These are phyloP conservation scores for Oryza officinalis DNA, from an alignment of 176 grass and related monocot species.

Conservation along the genomic window DNA sequence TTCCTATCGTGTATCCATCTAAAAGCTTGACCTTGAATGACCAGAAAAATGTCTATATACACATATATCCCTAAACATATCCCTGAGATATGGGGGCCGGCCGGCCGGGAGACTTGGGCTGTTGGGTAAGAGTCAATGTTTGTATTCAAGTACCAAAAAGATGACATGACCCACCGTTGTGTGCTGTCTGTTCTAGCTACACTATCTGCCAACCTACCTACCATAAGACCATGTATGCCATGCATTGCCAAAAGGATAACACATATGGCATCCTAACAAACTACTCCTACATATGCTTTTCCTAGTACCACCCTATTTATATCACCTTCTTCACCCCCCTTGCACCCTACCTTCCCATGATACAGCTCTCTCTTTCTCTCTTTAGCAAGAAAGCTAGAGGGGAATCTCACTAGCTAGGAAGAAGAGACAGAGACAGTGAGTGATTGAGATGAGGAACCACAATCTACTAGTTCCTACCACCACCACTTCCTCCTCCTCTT, in stretches of 20 bases:
- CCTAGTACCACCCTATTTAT: constrained; percentile 60
- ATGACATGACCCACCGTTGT: constrained; percentile 72
- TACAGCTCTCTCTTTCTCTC: background rate
- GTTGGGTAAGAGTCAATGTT: constrained; percentile 57
- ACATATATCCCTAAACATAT: background rate
- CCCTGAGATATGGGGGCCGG: constrained; percentile 18
- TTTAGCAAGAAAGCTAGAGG: constrained; percentile 39
- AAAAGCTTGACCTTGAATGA: constrained; percentile 18
- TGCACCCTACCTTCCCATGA: constrained; percentile 33
- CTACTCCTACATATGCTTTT: constrained; percentile 38
- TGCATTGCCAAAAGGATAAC: constrained; percentile 55
- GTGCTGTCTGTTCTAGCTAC: constrained; percentile 59
- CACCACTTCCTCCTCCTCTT: constrained; percentile 29
- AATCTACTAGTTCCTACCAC: constrained; percentile 52
- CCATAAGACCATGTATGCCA: constrained; percentile 43
- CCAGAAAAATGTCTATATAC: background rate
- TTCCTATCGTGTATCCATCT: constrained; percentile 22
- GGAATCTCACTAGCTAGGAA: constrained; percentile 36
- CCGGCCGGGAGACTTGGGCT: constrained; percentile 9
- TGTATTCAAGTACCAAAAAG: constrained; percentile 82
- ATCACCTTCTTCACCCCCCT: constrained; percentile 33
- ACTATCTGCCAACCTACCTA: constrained; percentile 47
- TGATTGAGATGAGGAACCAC: constrained; percentile 58
- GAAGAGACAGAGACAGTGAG: background rate
- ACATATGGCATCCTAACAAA: constrained; percentile 53